Base-by-base conservation (phyloP, 441 rosid genomes). In the Populus tomentosa region DNA sequence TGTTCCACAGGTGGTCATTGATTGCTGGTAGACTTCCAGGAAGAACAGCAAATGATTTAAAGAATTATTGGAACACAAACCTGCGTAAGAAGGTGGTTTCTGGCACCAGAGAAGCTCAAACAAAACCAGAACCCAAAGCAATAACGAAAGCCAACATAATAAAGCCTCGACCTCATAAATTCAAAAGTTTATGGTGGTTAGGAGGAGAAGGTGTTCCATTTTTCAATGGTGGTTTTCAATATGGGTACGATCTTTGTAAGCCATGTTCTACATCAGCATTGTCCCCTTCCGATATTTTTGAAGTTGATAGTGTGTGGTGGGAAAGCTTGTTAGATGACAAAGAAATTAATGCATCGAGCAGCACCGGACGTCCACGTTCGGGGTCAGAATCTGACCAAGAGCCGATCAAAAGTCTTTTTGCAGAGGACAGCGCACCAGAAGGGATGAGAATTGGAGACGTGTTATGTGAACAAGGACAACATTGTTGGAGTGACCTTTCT, bases 291-390 rank as follows among this genome's bases (percentile, higher is more conserved):
- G 69, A 14, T 30, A 14, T 28, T 33, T 23, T 23, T 62, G 59
- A 70, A 59, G 73, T 20, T 5, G 82, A 74, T 8, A 36, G 5
- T 26, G 21, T 46, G 76, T 74, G 84, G 85, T 86, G 82, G 85
- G 82, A 84, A 38, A 80, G 14, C 50, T 64, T 85, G 69, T 40
- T 75, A 20, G 46, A 56, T 2, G 84, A 75, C 24, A 61, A 2
- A 30, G 74, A 75, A 73, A 76, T 65, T 2, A 30, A 33, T 69
- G 16, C 4, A 53, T 30, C 69, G 6, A 35, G 20, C 20, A 36
- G 10, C 13, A 3, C 5, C 18, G 3, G 11, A 0, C 5, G 35
- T 2, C 7, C 6, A 0, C 18, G 62, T 20, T n/a, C 26, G 6
- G 11, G 10, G 26, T 20, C 24, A 20, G 11, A 26, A n/a, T 30